phyloP scores from a whole-genome alignment of 2,329 filamentous ascomycete species.

The Alternaria ventricosa region DNA sequence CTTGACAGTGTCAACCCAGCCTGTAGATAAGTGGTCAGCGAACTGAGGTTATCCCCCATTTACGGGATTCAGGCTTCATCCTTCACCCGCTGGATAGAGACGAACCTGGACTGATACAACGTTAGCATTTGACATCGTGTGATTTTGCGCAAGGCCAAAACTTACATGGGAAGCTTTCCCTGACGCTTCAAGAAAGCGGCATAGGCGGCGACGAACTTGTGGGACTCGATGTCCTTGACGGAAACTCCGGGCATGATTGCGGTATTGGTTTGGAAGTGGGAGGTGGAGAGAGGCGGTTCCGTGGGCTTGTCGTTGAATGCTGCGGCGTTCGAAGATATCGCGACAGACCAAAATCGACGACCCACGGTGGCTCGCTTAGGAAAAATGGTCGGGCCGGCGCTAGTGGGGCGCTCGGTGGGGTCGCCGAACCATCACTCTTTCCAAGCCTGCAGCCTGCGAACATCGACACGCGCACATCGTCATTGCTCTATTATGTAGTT shows the following conservation, averaged over 20 bases:
- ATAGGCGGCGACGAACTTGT: slow-evolving; percentile 89
- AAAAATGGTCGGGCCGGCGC: slow-evolving; percentile 26
- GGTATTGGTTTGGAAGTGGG: slow-evolving; percentile 52
- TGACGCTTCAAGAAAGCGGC: slow-evolving; percentile 91
- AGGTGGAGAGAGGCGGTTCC: slow-evolving; percentile 16
- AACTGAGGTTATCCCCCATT: slow-evolving; percentile 56
- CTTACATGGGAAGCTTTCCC: slow-evolving; percentile 81
- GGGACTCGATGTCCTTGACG: slow-evolving; percentile 87
- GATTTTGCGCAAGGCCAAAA: slow-evolving; percentile 3
- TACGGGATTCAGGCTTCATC: slow-evolving; percentile 62
- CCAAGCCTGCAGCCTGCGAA: background rate
- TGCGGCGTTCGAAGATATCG: slow-evolving; percentile 14
- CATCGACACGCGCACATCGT: background rate
- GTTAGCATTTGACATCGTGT: slow-evolving; percentile 26
- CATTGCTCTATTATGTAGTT: background rate
- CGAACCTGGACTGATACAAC: slow-evolving; percentile 68
- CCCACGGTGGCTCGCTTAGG: slow-evolving; percentile 31
- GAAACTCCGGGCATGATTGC: slow-evolving; percentile 81
- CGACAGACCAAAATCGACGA: slow-evolving; percentile 7
- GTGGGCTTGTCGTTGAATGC: slow-evolving; percentile 33
- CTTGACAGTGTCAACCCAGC: slow-evolving; percentile 99
- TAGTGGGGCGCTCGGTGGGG: slow-evolving; percentile 2
- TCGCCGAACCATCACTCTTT: background rate
- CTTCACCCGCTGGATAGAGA: slow-evolving; percentile 48
- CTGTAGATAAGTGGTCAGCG: slow-evolving; percentile 64